These are phyloP conservation scores for Furcasterigmium furcatum DNA, from an alignment of 2,329 filamentous ascomycete species.

Conservation along the genomic window DNA sequence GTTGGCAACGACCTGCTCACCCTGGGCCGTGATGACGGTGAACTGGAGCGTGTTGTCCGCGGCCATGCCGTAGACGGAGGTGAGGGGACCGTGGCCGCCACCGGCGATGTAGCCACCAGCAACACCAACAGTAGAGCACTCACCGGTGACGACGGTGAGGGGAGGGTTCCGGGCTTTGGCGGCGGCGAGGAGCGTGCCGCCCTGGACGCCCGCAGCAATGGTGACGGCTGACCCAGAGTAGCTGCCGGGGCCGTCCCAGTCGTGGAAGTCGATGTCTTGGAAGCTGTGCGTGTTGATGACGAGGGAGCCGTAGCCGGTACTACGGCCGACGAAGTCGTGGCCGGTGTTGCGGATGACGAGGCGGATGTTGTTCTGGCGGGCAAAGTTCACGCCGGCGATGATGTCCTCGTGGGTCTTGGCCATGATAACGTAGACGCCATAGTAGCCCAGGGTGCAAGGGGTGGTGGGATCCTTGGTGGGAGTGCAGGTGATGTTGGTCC, in stretches of 20 bases:
- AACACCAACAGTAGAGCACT: constrained; percentile 54
- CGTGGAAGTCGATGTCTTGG: constrained; percentile 39
- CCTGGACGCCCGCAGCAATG: constrained; percentile 51
- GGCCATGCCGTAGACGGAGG: constrained; percentile 35
- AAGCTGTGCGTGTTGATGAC: constrained; percentile 56
- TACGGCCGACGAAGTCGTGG: constrained; percentile 56
- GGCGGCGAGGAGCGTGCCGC: constrained; percentile 35
- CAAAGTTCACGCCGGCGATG: constrained; percentile 27
- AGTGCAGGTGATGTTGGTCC: constrained; percentile 36
- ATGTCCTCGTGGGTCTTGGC: constrained; percentile 16
- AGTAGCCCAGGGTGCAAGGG: constrained; percentile 34
- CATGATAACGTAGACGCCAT: constrained; percentile 28
- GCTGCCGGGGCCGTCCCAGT: constrained; percentile 26
- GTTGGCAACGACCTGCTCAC: constrained; percentile 39
- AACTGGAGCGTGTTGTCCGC: constrained; percentile 47
- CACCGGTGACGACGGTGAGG: constrained; percentile 46
- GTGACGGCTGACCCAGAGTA: constrained; percentile 52
- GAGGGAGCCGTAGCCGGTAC: constrained; percentile 57
- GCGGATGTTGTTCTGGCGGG: constrained; percentile 38
- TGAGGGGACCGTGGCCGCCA: constrained; percentile 50
- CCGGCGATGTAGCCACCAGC: constrained; percentile 60
- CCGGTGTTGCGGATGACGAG: constrained; percentile 55
- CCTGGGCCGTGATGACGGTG: constrained; percentile 41
- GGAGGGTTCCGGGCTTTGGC: constrained; percentile 32
- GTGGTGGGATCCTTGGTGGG: constrained; percentile 25